Evolutionary conservation across 345 rosid genomes (phyloP).

Genomic region (Punica granatum): DNA sequence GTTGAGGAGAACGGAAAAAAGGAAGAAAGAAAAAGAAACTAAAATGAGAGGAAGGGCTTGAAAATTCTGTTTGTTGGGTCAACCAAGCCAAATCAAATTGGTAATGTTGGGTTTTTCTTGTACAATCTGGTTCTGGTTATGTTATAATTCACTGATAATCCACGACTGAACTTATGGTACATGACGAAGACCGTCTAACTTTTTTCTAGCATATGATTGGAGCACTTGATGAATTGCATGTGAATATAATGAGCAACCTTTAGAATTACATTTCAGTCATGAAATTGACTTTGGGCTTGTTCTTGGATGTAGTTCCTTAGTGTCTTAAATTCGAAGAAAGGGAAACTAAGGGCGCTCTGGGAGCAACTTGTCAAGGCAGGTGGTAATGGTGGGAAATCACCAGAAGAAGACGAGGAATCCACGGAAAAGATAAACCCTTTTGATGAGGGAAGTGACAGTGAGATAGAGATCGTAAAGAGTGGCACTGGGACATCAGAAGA

Average conservation of each 20-base stretch:
- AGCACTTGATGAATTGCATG: too few species aligned
- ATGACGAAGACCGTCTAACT: too few species aligned
- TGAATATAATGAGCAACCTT: not conserved
- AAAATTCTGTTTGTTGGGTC: too few species aligned
- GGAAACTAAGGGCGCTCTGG: too few species aligned
- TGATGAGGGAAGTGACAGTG: slow-evolving; percentile 39
- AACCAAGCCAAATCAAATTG: too few species aligned
- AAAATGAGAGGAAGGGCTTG: not conserved
- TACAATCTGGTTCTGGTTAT: not conserved
- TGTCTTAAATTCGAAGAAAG: too few species aligned
- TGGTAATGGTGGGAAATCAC: slow-evolving; percentile 24
- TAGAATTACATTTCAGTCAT: not conserved
- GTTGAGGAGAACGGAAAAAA: not conserved
- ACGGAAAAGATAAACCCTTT: too few species aligned
- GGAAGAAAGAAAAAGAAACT: too few species aligned
- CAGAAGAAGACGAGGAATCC: too few species aligned
- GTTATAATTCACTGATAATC: not conserved
- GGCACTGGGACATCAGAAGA: slow-evolving; percentile 28
- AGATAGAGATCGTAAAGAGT: slow-evolving; percentile 32
- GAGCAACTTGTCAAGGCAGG: slow-evolving; percentile 47
- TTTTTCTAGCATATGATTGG: too few species aligned
- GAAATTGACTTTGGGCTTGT: slow-evolving; percentile 5
- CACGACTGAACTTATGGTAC: too few species aligned
- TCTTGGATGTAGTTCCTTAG: too few species aligned
- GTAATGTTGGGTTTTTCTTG: not conserved